Evolutionary conservation across 192 early-diverging fungal species (phyloP), one percentile per base, ranked within the genome.

Genomic region (Mortierella alpina): DNA sequence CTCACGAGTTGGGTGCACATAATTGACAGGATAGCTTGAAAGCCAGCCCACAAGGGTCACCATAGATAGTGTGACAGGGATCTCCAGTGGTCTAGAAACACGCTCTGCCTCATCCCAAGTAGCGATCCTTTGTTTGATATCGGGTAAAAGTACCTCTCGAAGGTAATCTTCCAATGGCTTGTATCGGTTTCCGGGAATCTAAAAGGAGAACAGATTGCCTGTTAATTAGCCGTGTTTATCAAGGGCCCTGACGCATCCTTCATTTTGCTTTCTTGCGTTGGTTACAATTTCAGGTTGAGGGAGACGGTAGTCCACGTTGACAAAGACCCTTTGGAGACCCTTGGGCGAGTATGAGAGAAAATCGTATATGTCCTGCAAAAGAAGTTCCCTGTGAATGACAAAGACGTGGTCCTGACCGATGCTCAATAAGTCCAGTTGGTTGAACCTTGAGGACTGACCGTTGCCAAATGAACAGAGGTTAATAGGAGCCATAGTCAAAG

Each of bases 1-100:
- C 7, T 41, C 46, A 3, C 7, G 39, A 6, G 58, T 69, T 15
- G 74, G 74, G 2, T 64, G 51, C 0, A 76, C 67, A 54, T 76
- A 76, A 55, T 42, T 68, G 45, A 76, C 41, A 23, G 74, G 74
- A 45, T 69, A 76, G 15, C 49, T 63, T 45, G 69, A 11, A 41
- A 78, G 9, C 75, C 75, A 78, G 7, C 68, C 75, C 7, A 63
- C 54, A 10, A 78, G 49, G 0, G 75, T 70, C 2, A 78, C 75
- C 20, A 76, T 52, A 14, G 71, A 66, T 8, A 63, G 41, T 61
- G 48, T 42, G 10, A 58, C 39, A 17, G 72, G 72, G 0, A 54
- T 20, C 1, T 57, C 40, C 0, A 74, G 58, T 1, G 46, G 55
- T 1, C n/a, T 22, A 41, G 20, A 45, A 8, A 15, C 12, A 10